Evolutionary conservation across 495 filamentous ascomycete species (phyloP), one percentile per base, ranked within the genome.

Genomic region (Podospora australis): DNA sequence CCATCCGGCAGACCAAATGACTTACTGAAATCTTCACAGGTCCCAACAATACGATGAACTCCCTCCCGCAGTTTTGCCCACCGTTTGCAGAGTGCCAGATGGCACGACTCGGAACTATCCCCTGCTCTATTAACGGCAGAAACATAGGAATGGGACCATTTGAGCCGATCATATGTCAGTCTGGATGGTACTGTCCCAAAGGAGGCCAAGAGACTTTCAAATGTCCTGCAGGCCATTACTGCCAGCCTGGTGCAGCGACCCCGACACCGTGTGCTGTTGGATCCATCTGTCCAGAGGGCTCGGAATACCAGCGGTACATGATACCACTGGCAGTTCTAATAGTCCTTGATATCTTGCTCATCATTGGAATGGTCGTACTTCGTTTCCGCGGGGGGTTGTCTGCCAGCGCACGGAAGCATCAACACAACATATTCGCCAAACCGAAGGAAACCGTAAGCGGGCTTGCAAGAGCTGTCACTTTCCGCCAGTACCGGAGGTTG

Each of bases 51-150:
- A 70, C 70, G 3, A 62, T 66, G 24, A 66, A 65, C 36, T 59
- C 60, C 1, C 58, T 71, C 3, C 73, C 73, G 14, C 60, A 68
- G 49, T 77, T 65, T 52, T 77, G 73, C 39, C 64, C 72, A 28
- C 73, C 73, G 1, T 44, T 63, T 8, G 61, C 62, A 2, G 41
- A 53, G 8, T 74, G 65, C 40, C 62, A 69, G 34, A 50, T 50
- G 34, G 57, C 62, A 8, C 59, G 73, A 47, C 44, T 74, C 2
- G 51, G 56, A 5, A 65, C 67, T 17, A 36, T 26, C 6, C 34
- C 48, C 9, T 71, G 69, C 44, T 14, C 28, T 6, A 50, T 65
- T 2, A 30, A 62, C 19, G 70, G 67, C 6, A 49, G 11, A 5
- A 69, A 65, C 38, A 48, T 66, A 8, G 56, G 53, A 11, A 69